These are phyloP conservation scores for Schwanniomyces occidentalis DNA, from an alignment of 805 yeast species.

Conservation along the genomic window DNA sequence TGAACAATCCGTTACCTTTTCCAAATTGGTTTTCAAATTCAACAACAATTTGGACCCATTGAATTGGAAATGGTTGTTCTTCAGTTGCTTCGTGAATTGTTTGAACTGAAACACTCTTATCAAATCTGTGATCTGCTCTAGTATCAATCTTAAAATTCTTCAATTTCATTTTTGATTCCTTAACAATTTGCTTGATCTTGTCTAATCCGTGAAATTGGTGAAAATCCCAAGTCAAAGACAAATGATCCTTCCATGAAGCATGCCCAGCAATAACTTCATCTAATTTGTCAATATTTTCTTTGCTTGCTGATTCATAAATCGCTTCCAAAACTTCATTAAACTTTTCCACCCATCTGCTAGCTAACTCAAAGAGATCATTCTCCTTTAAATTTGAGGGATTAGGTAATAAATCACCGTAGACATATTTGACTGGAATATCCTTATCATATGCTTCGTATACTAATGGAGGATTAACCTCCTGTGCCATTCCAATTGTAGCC, in stretches of 20 bases:
- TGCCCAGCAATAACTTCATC: constrained; percentile 21
- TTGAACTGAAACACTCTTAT: constrained; percentile 26
- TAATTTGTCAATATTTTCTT: constrained; percentile 8
- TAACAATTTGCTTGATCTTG: constrained; percentile 19
- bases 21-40: constrained; percentile 32
- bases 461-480: constrained; percentile 16
- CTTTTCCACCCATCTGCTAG: constrained; percentile 27
- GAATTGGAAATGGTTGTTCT: constrained; percentile 25
- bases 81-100: constrained; percentile 26
- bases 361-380: constrained; percentile 20
- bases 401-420: constrained; percentile 22
- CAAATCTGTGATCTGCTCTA: constrained; percentile 25
- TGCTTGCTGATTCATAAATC: constrained; percentile 6
- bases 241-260: constrained; percentile 40
- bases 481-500: constrained; percentile 14
- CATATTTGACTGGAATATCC: constrained; percentile 12
- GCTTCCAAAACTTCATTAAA: constrained; percentile 23
- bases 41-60: constrained; percentile 35
- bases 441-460: constrained; percentile 11
- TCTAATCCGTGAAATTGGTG: constrained; percentile 31
- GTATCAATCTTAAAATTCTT: constrained; percentile 27
- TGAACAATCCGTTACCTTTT: constrained; percentile 30
- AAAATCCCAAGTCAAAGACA: constrained; percentile 31
- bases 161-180: constrained; percentile 18
- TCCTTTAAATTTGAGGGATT: constrained; percentile 24